These are phyloP conservation scores for Coemansia umbellata DNA, from an alignment of 192 early-diverging fungal species.

Conservation along the genomic window DNA sequence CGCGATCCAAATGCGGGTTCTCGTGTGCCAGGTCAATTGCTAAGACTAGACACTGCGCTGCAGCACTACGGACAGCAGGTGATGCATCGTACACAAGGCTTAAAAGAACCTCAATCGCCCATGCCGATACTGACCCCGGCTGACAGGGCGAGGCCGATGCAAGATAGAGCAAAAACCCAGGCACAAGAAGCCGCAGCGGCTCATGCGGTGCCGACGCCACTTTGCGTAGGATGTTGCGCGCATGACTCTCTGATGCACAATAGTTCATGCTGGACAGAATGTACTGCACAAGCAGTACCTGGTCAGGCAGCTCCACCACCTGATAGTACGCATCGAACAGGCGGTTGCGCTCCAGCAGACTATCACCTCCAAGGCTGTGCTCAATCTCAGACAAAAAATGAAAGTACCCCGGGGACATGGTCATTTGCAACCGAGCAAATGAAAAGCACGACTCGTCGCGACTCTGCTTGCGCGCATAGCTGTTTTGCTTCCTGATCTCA, in stretches of 20 bases:
- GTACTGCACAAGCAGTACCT: conserved; percentile 49
- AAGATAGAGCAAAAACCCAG: conserved; percentile 40
- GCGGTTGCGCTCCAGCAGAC: conserved; percentile 37
- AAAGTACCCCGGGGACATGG: conserved; percentile 52
- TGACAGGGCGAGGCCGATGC: conserved; percentile 32
- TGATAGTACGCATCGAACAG: conserved; percentile 50
- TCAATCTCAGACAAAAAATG: conserved; percentile 48
- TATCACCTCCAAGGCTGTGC: conserved; percentile 37
- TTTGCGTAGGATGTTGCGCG: conserved; percentile 45
- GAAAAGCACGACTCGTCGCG: conserved; percentile 52
- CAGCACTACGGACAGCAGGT: conserved; percentile 32
- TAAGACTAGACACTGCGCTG: conserved; percentile 43
- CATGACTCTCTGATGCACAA: conserved; percentile 24
- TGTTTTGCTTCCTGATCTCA: conserved; percentile 42
- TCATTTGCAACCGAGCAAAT: conserved; percentile 49
- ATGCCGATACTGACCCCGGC: conserved; percentile 34
- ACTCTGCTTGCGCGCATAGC: conserved; percentile 20
- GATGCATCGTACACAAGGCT: conserved; percentile 33
- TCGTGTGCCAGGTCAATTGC: conserved; percentile 36
- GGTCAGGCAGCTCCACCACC: conserved; percentile 47
- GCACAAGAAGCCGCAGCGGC: conserved; percentile 35
- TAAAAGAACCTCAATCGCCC: conserved; percentile 45
- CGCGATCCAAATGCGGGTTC: conserved; percentile 31
- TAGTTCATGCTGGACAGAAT: conserved; percentile 48
- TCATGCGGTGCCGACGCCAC: conserved; percentile 46